Base-by-base conservation (phyloP, 208 protist species). In the Vickermania spadyakhi region DNA sequence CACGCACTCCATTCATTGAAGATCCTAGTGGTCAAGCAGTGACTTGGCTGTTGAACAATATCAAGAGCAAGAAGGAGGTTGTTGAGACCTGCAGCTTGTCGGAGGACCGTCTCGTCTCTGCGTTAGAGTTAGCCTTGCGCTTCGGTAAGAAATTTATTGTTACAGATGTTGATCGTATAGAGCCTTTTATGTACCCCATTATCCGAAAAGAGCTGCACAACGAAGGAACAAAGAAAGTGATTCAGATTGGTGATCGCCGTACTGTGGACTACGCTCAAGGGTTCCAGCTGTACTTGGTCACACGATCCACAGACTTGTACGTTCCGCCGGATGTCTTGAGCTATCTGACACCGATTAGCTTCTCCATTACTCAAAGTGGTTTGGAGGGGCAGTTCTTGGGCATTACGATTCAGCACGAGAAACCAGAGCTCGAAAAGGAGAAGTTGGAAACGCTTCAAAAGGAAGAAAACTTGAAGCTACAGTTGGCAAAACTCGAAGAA, bases 111-210 rank as follows among this genome's bases (percentile, higher is more conserved):
- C 97, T 99, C 50, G 70, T 94, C 3, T 97, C 80, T 2, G 79
- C 84, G n/a, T 75, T 99, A 4, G 97, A 99, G 83, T 78, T 99
- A 7, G 91, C 96, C 36, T 87, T 99, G 25, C 86, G 97, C 23
- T 99, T 99, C 73, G 98, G 98, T 53, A 99, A 99, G 64, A 98
- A 96, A 66, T 89, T 99, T 52, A 83, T 99, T 65, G 77, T 99
- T 55, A 84, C 85, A 3, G 96, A 99, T 67, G 96, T 98, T 22
- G 96, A 99, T 71, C 55, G 61, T n/a, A 81, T 99, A 14, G 97
- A 99, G 60, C 86, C 96, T 13, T 91, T 98, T 31, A 79, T 99
- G 58, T 97, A 97, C 68, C 93, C 97, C 26, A 65, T 99, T 14
- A 69, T 99, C 18, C 79, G 97, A 7, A 84, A 86, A 28, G 96